phyloP scores from a whole-genome alignment of 306 rosid species.

The Amphicarpaea edgeworthii region DNA sequence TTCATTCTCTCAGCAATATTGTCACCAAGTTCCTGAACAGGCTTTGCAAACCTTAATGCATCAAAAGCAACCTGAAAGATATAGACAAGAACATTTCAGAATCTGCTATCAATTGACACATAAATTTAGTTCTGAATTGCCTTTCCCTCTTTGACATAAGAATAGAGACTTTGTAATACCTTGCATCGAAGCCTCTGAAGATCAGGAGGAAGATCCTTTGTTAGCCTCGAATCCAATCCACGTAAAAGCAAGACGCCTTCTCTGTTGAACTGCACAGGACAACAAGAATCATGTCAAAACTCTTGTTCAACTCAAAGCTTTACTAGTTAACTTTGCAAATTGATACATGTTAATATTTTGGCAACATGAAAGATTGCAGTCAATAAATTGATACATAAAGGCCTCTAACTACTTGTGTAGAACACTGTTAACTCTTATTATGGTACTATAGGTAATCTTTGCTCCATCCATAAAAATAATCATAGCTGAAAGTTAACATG shows the following conservation, averaged over 20 bases:
- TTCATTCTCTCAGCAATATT: conserved; percentile 81
- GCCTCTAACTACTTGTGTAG: not conserved
- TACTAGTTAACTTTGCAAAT: conserved; percentile 1
- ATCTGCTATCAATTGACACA: conserved; percentile 11
- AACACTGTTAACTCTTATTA: not conserved
- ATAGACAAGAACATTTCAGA: conserved; percentile 39
- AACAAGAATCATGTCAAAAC: conserved; percentile 46
- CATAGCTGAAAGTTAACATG: not conserved
- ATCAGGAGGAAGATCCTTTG: conserved; percentile 96
- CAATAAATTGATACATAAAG: not conserved
- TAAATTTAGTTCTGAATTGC: not conserved
- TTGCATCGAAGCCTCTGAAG: conserved; percentile 98
- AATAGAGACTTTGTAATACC: conserved; percentile 54
- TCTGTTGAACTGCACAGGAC: conserved; percentile 73
- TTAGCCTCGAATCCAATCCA: conserved; percentile 86
- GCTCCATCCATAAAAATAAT: not conserved
- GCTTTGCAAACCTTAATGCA: conserved; percentile 89
- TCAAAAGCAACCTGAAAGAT: conserved; percentile 83
- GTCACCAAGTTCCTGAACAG: conserved; percentile 81
- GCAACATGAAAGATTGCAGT: not conserved
- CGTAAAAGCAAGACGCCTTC: conserved; percentile 93
- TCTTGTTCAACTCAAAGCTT: not conserved
- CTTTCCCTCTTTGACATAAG: not conserved
- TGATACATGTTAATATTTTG: not conserved
- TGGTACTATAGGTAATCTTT: not conserved